Conservation (phyloP, 139 green algal species). For the Chlorella sp. region DNA sequence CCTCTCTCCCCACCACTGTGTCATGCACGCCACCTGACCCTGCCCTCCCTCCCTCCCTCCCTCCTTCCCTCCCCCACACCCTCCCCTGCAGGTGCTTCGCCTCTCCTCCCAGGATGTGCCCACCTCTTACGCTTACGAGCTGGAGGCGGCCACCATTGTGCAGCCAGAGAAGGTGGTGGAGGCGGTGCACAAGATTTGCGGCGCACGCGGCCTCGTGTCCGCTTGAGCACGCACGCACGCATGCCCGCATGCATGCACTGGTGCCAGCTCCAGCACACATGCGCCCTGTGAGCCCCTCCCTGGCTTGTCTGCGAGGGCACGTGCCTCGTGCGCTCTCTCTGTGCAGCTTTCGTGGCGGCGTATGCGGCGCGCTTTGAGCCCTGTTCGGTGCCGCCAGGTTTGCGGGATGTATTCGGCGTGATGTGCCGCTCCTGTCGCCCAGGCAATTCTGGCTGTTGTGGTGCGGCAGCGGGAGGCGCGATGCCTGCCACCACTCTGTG, state of each 20-base stretch:
- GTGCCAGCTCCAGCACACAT: not conserved
- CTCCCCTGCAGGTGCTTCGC: conserved; percentile 70
- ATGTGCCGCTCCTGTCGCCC: too few relatives aligned
- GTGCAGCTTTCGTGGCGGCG: too few relatives aligned
- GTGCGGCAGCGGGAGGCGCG: too few relatives aligned
- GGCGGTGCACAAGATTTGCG: conserved; percentile 50
- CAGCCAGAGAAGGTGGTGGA: conserved; percentile 83
- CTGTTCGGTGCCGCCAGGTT: not conserved
- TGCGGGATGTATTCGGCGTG: too few relatives aligned
- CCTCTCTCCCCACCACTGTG: not conserved
- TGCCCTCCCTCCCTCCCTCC: not conserved
- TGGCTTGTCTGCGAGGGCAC: too few relatives aligned
- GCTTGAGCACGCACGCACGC: not conserved
- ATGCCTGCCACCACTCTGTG: too few relatives aligned
- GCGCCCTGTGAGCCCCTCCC: not conserved
- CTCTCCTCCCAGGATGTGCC: conserved; percentile 93
- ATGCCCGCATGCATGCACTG: not conserved
- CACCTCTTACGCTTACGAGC: conserved; percentile 93
- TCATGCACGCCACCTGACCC: not conserved
- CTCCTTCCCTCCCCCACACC: not conserved
- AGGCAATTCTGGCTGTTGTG: too few relatives aligned
- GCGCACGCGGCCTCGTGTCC: conserved; percentile 1
- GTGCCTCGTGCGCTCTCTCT: too few relatives aligned
- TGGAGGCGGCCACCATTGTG: conserved; percentile 96
- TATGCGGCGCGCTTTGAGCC: too few relatives aligned